phyloP scores from a whole-genome alignment of 495 filamentous ascomycete genomes.

The Aspergillus saccharolyticus region DNA sequence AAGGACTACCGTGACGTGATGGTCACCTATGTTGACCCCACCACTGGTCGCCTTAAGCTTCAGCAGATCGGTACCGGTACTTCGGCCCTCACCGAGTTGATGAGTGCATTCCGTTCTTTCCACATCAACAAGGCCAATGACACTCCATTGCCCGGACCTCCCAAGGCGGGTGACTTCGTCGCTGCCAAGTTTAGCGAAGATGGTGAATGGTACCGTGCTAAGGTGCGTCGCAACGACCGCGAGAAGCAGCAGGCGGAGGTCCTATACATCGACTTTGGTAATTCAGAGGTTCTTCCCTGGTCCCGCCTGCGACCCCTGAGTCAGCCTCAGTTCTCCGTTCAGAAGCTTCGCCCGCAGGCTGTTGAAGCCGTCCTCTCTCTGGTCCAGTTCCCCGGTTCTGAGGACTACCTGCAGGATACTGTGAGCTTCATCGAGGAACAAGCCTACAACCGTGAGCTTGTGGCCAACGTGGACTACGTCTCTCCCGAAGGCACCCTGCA shows the following conservation, averaged over 20 bases:
- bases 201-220: constrained; percentile 89
- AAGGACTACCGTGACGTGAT: constrained; percentile 90
- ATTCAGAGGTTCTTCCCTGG: constrained; percentile 84
- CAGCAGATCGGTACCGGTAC: constrained; percentile 83
- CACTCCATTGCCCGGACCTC: constrained; percentile 63
- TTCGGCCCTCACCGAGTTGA: constrained; percentile 73
- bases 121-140: constrained; percentile 73
- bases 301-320: constrained; percentile 70
- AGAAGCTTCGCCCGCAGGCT: constrained; percentile 82
- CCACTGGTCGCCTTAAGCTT: constrained; percentile 71
- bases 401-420: constrained; percentile 77
- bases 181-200: constrained; percentile 85
- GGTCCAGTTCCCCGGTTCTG: constrained; percentile 71
- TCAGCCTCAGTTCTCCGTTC: constrained; percentile 68
- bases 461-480: constrained; percentile 85
- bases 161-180: constrained; percentile 87
- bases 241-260: constrained; percentile 82
- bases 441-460: constrained; percentile 63
- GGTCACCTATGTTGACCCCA: constrained; percentile 78
- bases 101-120: constrained; percentile 82
- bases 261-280: constrained; percentile 93
- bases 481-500: constrained; percentile 69
- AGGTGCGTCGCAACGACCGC: constrained; percentile 87
- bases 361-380: constrained; percentile 83
- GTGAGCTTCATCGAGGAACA: constrained; percentile 63